Evolutionary conservation across 495 filamentous ascomycete genomes (phyloP).

Genomic region (Glarea lozoyensis): DNA sequence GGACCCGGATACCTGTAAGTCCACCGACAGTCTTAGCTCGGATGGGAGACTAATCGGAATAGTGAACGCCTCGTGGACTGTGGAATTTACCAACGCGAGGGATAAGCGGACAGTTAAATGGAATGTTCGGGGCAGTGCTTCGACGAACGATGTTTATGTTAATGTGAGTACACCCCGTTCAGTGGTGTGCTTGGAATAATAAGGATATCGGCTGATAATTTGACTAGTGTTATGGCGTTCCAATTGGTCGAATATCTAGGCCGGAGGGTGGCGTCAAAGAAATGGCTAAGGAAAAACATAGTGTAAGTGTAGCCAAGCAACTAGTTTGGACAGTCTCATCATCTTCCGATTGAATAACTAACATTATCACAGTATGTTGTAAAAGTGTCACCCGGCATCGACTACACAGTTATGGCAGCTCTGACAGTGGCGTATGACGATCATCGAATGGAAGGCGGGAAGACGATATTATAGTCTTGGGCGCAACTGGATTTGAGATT

Average conservation of each 20-base stretch:
- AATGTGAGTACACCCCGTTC: not conserved
- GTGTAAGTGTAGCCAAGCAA: slow-evolving; percentile 9
- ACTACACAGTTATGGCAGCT: slow-evolving; percentile 10
- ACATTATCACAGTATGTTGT: slow-evolving; percentile 6
- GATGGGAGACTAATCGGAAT: not conserved
- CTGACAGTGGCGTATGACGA: slow-evolving; percentile 10
- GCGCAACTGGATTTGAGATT: too few species aligned
- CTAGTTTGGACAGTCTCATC: slow-evolving; percentile 2
- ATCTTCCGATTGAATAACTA: not conserved
- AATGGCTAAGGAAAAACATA: not conserved
- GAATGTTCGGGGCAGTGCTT: slow-evolving; percentile 4
- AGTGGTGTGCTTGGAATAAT: not conserved
- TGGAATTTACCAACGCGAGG: not conserved
- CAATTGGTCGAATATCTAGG: not conserved
- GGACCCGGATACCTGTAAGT: slow-evolving; percentile 2
- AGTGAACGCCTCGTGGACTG: slow-evolving; percentile 8
- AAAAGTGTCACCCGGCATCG: slow-evolving; percentile 6
- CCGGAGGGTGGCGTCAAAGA: not conserved
- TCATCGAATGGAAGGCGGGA: slow-evolving; percentile 7
- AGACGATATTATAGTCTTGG: too few species aligned
- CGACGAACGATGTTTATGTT: not conserved
- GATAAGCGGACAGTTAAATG: not conserved
- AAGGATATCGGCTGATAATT: not conserved
- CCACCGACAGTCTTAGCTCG: too few species aligned
- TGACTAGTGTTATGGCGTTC: not conserved